Conservation (phyloP, 176 grass and related monocot genomes). For the Poa annua region DNA sequence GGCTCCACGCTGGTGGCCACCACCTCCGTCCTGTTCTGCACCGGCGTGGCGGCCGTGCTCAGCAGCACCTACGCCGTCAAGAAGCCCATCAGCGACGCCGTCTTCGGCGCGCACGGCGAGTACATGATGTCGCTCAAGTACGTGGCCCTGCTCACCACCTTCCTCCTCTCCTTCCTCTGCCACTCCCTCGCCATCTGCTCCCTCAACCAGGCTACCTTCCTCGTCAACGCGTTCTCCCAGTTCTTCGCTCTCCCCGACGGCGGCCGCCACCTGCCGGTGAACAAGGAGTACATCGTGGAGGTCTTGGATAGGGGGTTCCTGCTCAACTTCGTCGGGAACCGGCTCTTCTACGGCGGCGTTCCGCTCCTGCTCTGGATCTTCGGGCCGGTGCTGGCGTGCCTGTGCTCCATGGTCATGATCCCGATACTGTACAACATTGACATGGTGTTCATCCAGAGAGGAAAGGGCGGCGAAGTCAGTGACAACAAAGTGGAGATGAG, state of each 20-base stretch:
- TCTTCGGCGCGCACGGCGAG: conserved; percentile 75
- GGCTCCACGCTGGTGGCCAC: conserved; percentile 70
- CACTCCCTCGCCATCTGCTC: conserved; percentile 75
- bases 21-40: conserved; percentile 70
- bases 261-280: conserved; percentile 23
- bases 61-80: conserved; percentile 90
- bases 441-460: conserved; percentile 33
- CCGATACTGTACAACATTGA: conserved; percentile 66
- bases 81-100: conserved; percentile 68
- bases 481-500: background rate
- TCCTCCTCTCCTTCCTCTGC: conserved; percentile 83
- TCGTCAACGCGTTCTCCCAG: conserved; percentile 61
- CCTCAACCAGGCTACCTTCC: conserved; percentile 72
- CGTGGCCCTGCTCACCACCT: conserved; percentile 52
- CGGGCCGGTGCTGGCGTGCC: conserved; percentile 63
- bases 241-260: background rate
- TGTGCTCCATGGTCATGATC: conserved; percentile 55
- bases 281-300: conserved; percentile 53
- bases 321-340: conserved; percentile 68
- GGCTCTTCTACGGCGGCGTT: conserved; percentile 65
- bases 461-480: conserved; percentile 15
- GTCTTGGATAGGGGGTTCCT: conserved; percentile 54
- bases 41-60: conserved; percentile 72
- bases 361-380: conserved; percentile 84
- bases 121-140: conserved; percentile 67